Evolutionary conservation across 345 rosid species (phyloP).

Genomic region (Litchi chinensis): DNA sequence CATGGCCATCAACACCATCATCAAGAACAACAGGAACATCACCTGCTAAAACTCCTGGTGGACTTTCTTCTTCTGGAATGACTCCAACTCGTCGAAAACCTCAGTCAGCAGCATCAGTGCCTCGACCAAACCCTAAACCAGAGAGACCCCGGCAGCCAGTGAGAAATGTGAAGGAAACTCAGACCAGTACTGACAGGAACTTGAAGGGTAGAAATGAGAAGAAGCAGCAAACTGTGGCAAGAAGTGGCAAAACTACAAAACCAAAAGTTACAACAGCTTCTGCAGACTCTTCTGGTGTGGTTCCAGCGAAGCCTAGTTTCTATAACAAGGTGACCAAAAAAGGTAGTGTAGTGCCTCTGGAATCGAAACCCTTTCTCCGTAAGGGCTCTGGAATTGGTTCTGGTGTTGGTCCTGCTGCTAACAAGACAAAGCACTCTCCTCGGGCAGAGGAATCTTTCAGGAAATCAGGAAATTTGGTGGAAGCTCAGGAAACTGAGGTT

Average conservation of each 20-base stretch:
- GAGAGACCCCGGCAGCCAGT: slow-evolving; percentile 37
- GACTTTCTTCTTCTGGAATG: slow-evolving; percentile 41
- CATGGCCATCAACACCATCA: slow-evolving; percentile 60
- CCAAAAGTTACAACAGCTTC: slow-evolving; percentile 35
- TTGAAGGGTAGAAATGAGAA: slow-evolving; percentile 37
- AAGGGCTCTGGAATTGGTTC: slow-evolving; percentile 47
- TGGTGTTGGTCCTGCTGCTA: slow-evolving; percentile 25
- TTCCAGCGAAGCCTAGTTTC: slow-evolving; percentile 48
- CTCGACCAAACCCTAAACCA: slow-evolving; percentile 45
- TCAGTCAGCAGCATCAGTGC: slow-evolving; percentile 34
- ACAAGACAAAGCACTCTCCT: slow-evolving; percentile 35
- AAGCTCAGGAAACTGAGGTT: slow-evolving; percentile 35
- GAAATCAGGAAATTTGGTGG: slow-evolving; percentile 28
- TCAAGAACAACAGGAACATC: slow-evolving; percentile 41
- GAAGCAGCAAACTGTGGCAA: slow-evolving; percentile 32
- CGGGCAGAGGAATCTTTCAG: slow-evolving; percentile 30
- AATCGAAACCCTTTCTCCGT: slow-evolving; percentile 53
- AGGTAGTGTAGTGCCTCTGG: slow-evolving; percentile 60
- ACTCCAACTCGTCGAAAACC: slow-evolving; percentile 46
- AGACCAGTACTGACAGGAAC: slow-evolving; percentile 23
- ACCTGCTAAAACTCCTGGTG: slow-evolving; percentile 42
- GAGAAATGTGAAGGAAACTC: slow-evolving; percentile 35
- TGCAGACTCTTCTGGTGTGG: slow-evolving; percentile 34
- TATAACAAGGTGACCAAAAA: slow-evolving; percentile 57
- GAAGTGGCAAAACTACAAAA: slow-evolving; percentile 39